Evolutionary conservation across 108 stramenopile genomes (phyloP).

Genomic region (Epithemia pelagica): DNA sequence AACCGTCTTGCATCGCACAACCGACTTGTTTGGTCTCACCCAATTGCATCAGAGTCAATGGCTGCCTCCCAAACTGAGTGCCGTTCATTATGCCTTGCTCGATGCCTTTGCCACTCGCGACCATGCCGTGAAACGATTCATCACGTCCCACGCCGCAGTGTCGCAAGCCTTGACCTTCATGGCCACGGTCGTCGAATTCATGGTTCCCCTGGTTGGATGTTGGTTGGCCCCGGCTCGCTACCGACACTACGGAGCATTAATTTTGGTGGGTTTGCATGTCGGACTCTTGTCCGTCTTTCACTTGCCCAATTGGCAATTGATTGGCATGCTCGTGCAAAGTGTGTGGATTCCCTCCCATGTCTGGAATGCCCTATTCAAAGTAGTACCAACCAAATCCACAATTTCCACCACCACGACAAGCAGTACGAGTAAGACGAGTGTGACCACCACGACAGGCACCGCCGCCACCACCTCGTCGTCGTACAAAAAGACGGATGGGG

Average conservation of each 20-base stretch:
- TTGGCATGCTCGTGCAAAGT: conserved; percentile 7
- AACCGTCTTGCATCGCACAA: conserved; percentile 13
- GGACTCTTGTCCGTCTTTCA: conserved; percentile 9
- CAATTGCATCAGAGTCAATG: conserved; percentile 8
- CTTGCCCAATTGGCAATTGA: conserved; percentile 12
- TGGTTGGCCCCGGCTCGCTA: conserved; percentile 2
- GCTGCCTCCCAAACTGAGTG: conserved; percentile 13
- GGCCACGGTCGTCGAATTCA: conserved; percentile 7
- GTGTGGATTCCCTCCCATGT: conserved; percentile 13
- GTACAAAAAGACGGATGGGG: conserved; percentile 15
- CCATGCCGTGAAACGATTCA: conserved; percentile 1
- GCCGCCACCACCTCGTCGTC: too few species aligned
- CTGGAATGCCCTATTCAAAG: too few species aligned
- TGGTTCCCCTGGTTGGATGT: conserved; percentile 10
- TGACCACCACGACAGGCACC: too few species aligned
- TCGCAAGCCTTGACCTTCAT: conserved; percentile 9
- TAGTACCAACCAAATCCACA: too few species aligned
- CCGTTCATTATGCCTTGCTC: conserved; percentile 20
- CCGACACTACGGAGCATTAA: conserved; percentile 2
- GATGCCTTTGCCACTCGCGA: conserved; percentile 10
- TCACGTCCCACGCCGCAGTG: background rate
- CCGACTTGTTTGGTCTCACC: background rate
- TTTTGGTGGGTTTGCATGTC: conserved; percentile 8
- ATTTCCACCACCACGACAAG: too few species aligned
- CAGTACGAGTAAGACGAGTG: too few species aligned